These are phyloP conservation scores for Kandelia obovata DNA, from an alignment of 345 rosid species.

Conservation along the genomic window DNA sequence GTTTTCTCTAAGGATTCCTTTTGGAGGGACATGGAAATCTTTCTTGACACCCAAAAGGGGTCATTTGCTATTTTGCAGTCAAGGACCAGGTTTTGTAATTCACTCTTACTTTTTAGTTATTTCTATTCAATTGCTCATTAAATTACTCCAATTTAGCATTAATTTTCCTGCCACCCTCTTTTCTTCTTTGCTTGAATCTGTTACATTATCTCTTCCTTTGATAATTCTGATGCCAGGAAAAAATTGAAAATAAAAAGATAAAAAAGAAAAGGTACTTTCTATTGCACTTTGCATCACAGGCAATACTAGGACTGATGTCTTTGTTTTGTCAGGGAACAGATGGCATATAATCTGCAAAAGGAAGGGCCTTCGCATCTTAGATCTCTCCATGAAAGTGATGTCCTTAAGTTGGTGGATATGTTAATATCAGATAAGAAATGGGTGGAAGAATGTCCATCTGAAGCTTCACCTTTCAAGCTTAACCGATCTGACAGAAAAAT, in stretches of 20 bases:
- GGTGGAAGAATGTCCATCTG: slow-evolving; percentile 53
- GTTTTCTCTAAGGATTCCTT: slow-evolving; percentile 41
- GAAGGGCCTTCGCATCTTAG: slow-evolving; percentile 55
- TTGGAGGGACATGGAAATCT: slow-evolving; percentile 61
- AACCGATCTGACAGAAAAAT: slow-evolving; percentile 18
- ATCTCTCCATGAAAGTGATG: slow-evolving; percentile 39
- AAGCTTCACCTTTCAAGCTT: slow-evolving; percentile 49
- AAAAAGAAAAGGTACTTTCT: neutral
- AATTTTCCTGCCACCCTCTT: no score
- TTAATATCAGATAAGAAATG: slow-evolving; percentile 68
- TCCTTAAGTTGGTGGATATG: slow-evolving; percentile 51
- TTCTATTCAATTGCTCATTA: no score
- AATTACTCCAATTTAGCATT: no score
- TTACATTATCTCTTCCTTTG: no score
- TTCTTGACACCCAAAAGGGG: slow-evolving; percentile 51
- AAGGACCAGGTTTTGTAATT: slow-evolving; percentile 53
- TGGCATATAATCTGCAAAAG: slow-evolving; percentile 55
- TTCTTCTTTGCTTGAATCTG: no score
- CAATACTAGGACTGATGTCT: slow-evolving; percentile 5
- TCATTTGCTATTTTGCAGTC: slow-evolving; percentile 45
- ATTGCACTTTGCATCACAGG: neutral
- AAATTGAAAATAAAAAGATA: neutral
- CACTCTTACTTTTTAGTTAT: neutral
- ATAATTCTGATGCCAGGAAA: neutral
- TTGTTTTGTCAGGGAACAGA: slow-evolving; percentile 43